These are phyloP conservation scores for Bromus sterilis DNA, from an alignment of 176 grass and related monocot genomes.

Conservation along the genomic window DNA sequence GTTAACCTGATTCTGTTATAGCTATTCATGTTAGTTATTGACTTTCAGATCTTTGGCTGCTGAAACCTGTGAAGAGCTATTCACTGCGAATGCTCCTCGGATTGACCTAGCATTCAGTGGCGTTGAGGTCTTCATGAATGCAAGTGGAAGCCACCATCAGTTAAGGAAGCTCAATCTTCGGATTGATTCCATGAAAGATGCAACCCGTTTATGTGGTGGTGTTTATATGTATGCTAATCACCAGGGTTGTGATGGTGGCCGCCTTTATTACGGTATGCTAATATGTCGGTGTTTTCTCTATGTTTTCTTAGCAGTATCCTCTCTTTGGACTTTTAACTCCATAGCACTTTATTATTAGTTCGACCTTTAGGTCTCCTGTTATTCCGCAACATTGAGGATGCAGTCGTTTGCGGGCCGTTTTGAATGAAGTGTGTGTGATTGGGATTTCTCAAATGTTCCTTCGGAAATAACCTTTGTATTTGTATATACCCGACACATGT, in stretches of 20 bases:
- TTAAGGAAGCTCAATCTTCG: slow-evolving; percentile 96
- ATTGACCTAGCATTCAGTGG: slow-evolving; percentile 83
- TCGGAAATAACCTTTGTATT: background rate
- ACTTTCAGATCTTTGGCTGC: slow-evolving; percentile 68
- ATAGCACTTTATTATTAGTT: background rate
- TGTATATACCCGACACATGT: background rate
- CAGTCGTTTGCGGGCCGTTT: background rate
- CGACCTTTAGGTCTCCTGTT: background rate
- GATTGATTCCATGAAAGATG: slow-evolving; percentile 87
- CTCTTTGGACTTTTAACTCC: background rate
- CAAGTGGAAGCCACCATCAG: slow-evolving; percentile 97
- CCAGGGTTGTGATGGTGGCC: slow-evolving; percentile 90
- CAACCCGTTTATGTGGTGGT: slow-evolving; percentile 78
- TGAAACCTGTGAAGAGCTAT: slow-evolving; percentile 98
- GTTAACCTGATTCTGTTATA: background rate
- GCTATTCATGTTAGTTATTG: background rate
- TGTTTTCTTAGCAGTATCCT: background rate
- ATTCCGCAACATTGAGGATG: background rate
- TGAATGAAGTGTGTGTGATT: background rate
- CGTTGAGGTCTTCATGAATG: slow-evolving; percentile 90
- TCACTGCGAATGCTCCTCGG: slow-evolving; percentile 72
- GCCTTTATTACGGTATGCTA: slow-evolving; percentile 84
- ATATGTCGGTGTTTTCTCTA: slow-evolving; percentile 1
- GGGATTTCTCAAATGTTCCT: background rate
- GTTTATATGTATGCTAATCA: slow-evolving; percentile 97